Conservation (phyloP, 2,329 filamentous ascomycete species). For the Aspergillus tamarii region DNA sequence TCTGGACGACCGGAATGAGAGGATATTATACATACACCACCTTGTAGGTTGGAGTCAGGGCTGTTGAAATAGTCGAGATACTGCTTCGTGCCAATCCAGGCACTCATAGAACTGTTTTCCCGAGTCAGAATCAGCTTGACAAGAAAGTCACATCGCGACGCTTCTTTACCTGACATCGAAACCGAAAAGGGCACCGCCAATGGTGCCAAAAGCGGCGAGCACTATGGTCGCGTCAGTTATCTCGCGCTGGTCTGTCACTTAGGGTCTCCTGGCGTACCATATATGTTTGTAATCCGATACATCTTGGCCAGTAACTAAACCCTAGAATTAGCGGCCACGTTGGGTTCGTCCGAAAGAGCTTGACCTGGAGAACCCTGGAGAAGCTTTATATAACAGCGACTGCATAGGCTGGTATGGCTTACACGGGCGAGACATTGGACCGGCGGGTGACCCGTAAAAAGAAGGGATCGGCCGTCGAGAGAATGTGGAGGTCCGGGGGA, state of each 20-base stretch:
- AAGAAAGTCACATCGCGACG: slow-evolving; percentile 27
- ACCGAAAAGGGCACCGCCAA: slow-evolving; percentile 61
- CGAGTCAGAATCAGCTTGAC: slow-evolving; percentile 2
- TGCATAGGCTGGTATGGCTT: neutral
- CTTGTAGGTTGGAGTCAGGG: slow-evolving; percentile 42
- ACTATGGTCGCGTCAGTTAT: slow-evolving; percentile 25
- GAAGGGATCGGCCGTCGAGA: slow-evolving; percentile 16
- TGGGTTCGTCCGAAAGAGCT: neutral
- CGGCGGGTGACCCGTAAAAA: slow-evolving; percentile 9
- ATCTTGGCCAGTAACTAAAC: slow-evolving; percentile 17
- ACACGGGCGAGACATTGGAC: slow-evolving; percentile 13
- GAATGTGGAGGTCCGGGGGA: slow-evolving; percentile 24
- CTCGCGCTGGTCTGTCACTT: neutral
- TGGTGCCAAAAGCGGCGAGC: slow-evolving; percentile 60
- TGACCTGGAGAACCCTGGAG: neutral
- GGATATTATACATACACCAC: slow-evolving; percentile 31
- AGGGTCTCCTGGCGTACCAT: slow-evolving; percentile 11
- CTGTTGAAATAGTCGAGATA: slow-evolving; percentile 61
- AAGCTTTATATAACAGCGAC: neutral
- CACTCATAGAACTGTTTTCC: slow-evolving; percentile 38
- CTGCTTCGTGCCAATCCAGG: slow-evolving; percentile 54
- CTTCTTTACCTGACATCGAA: slow-evolving; percentile 59
- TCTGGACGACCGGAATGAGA: neutral
- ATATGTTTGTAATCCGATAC: slow-evolving; percentile 27
- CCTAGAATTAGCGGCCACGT: slow-evolving; percentile 6